A percentile compares a stretch with the other conserved stretches of the same genome.
Conservation (phyloP, 345 rosid genomes). For the Hibiscus tridactylites region DNA sequence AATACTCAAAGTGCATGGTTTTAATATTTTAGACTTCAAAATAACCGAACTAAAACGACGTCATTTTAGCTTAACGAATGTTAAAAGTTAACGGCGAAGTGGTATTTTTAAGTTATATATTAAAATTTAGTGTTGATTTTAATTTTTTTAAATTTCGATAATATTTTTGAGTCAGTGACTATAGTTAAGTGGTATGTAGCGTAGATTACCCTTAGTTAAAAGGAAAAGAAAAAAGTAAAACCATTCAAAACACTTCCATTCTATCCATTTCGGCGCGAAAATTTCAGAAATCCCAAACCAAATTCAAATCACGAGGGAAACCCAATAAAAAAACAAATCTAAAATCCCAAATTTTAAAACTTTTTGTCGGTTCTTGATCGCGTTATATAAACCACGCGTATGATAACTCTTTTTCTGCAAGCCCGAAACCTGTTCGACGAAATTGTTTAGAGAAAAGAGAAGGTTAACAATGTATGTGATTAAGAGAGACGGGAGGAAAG, state of each 20-base stretch:
- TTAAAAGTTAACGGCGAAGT: no score
- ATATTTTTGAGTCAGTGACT: no score
- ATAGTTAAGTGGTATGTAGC: no score
- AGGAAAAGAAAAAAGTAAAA: not conserved
- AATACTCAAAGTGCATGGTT: no score
- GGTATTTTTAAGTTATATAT: no score
- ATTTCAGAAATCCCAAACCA: not conserved
- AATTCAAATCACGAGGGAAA: not conserved
- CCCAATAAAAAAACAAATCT: not conserved
- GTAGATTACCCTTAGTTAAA: not conserved
- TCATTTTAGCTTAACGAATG: no score
- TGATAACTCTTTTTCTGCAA: conserved; percentile 6
- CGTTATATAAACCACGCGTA: not conserved
- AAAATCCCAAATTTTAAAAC: not conserved
- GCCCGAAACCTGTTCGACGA: conserved; percentile 46
- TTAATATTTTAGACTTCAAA: no score
- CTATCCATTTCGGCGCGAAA: not conserved
- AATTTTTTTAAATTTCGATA: no score
- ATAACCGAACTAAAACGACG: no score
- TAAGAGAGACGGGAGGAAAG: conserved; percentile 84
- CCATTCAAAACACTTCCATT: not conserved
- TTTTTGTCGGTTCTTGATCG: not conserved
- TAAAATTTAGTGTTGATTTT: no score
- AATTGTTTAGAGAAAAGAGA: conserved; percentile 17
- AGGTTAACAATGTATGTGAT: conserved; percentile 45